Percentiles rank a stretch among this genome's conserved stretches.
These are phyloP conservation scores for Nicotiana undulata DNA, from an alignment of 257 asterid genomes.

Conservation along the genomic window DNA sequence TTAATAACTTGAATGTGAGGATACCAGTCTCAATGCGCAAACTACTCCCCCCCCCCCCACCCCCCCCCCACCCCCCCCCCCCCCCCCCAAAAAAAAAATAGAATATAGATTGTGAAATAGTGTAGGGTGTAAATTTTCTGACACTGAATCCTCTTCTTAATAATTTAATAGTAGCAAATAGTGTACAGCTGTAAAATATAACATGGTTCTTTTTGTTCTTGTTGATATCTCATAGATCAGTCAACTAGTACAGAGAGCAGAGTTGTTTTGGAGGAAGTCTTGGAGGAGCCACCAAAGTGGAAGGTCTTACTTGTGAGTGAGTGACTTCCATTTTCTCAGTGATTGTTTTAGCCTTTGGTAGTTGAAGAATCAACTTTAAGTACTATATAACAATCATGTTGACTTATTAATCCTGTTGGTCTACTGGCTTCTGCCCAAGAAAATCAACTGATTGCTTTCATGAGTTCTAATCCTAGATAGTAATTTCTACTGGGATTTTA, in stretches of 20 bases:
- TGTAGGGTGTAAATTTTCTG: not conserved
- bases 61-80: not conserved
- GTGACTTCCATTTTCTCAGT: conserved; percentile 43
- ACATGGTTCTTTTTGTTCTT: conserved; percentile 10
- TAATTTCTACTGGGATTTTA: not conserved
- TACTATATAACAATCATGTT: not conserved
- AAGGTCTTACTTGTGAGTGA: conserved; percentile 98
- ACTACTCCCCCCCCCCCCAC: not conserved
- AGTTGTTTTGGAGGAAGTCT: conserved; percentile 62
- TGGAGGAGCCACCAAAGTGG: conserved; percentile 98
- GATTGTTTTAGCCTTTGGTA: not conserved
- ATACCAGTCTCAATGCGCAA: not conserved
- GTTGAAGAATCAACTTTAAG: not conserved
- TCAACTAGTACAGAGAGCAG: conserved; percentile 40
- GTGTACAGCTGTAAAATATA: conserved; percentile 4
- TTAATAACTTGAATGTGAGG: not conserved
- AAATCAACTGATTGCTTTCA: not conserved
- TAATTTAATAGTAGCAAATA: not conserved
- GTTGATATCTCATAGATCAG: conserved; percentile 27
- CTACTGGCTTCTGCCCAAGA: not conserved
- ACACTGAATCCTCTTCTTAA: not conserved
- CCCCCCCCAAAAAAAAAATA: no score
- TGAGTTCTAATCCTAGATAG: not conserved
- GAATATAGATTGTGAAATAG: not conserved
- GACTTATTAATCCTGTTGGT: not conserved